These are phyloP conservation scores for Myriosclerotinia duriaeana DNA, from an alignment of 2,329 filamentous ascomycete genomes.

Conservation along the genomic window DNA sequence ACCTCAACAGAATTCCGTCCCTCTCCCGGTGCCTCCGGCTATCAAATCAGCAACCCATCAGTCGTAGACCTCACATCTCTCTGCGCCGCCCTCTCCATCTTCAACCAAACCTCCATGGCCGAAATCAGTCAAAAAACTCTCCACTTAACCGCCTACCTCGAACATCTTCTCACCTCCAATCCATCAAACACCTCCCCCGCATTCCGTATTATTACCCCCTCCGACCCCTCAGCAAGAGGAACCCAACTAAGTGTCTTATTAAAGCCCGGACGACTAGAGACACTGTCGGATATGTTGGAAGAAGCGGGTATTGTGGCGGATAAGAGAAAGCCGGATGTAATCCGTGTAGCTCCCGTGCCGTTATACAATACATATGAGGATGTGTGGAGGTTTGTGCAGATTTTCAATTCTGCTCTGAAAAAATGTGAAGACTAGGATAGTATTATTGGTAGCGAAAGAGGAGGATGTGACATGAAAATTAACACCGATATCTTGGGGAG, in stretches of 20 bases:
- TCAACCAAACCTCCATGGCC: slow-evolving; percentile 68
- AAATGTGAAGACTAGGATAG: slow-evolving; percentile 18
- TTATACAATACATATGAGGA: slow-evolving; percentile 81
- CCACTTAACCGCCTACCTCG: slow-evolving; percentile 72
- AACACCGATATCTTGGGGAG: background rate
- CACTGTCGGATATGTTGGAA: slow-evolving; percentile 62
- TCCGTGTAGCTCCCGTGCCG: slow-evolving; percentile 79
- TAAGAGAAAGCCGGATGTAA: slow-evolving; percentile 81
- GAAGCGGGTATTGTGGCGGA: slow-evolving; percentile 73
- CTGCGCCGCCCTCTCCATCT: slow-evolving; percentile 70
- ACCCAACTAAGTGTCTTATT: slow-evolving; percentile 73
- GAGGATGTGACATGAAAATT: background rate
- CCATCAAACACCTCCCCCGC: slow-evolving; percentile 28
- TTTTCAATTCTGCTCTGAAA: slow-evolving; percentile 45
- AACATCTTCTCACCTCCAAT: slow-evolving; percentile 54
- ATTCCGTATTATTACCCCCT: slow-evolving; percentile 47
- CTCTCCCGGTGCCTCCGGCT: slow-evolving; percentile 75
- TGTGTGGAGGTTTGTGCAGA: slow-evolving; percentile 57
- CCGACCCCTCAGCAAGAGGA: slow-evolving; percentile 34
- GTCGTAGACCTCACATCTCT: slow-evolving; percentile 77
- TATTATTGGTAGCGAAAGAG: background rate
- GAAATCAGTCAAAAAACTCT: slow-evolving; percentile 70
- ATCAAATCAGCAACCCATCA: slow-evolving; percentile 81
- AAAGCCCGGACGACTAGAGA: slow-evolving; percentile 66
- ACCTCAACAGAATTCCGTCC: slow-evolving; percentile 61